A percentile compares a stretch with the other conserved stretches of the same genome.
Conservation (phyloP, 2,329 filamentous ascomycete species). For the Penicillium sp. region DNA sequence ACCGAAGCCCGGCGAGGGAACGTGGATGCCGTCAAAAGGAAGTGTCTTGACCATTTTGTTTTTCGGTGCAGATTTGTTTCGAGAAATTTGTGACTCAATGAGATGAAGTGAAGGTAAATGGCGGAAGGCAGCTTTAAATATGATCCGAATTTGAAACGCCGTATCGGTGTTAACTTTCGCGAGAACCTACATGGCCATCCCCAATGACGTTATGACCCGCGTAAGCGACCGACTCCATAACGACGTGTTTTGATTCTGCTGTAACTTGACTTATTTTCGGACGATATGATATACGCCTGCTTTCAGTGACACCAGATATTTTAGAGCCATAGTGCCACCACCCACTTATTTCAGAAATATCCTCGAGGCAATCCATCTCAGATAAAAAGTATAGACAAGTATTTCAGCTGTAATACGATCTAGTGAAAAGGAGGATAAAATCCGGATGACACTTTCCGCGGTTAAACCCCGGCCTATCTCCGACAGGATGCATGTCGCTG, state of each 20-base stretch:
- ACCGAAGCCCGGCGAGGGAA: slow-evolving; percentile 49
- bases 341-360: no score
- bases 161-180: not conserved
- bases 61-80: no score
- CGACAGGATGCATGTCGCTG: not conserved
- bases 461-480: not conserved
- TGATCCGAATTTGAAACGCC: not conserved
- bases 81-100: no score
- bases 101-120: not conserved
- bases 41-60: slow-evolving; percentile 43
- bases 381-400: no score
- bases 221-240: not conserved
- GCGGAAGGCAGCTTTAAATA: not conserved
- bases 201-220: not conserved
- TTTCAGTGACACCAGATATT: not conserved
- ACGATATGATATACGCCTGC: not conserved
- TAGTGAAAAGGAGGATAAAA: not conserved
- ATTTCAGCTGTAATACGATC: no score
- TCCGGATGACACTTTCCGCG: not conserved
- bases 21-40: slow-evolving; percentile 40
- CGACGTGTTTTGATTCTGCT: no score
- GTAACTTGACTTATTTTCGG: not conserved
- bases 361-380: no score
- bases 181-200: not conserved
- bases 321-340: no score